Conservation (phyloP, 768 basidiomycete species). For the Stropharia rugosoannulata region DNA sequence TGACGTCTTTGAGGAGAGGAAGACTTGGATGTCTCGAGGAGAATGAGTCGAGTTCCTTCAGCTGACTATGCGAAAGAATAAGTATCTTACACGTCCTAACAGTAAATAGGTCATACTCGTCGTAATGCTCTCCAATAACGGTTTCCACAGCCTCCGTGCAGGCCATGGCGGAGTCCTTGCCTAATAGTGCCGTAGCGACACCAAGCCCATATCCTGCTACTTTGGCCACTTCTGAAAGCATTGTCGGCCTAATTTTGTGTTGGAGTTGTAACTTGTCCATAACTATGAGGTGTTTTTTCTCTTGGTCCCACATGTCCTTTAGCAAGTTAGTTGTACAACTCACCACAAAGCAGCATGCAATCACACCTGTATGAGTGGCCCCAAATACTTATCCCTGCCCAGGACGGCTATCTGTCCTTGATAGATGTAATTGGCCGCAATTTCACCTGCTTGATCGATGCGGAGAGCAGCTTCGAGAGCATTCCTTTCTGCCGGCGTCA, state of each 20-base stretch:
- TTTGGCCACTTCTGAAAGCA: slow-evolving; percentile 83
- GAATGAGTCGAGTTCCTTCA: slow-evolving; percentile 67
- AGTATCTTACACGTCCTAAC: background rate
- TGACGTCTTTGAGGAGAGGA: slow-evolving; percentile 65
- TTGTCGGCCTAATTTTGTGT: slow-evolving; percentile 81
- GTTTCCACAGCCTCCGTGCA: slow-evolving; percentile 98
- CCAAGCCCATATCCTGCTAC: slow-evolving; percentile 87
- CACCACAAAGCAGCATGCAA: background rate
- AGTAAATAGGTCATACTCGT: slow-evolving; percentile 66
- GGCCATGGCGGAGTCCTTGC: slow-evolving; percentile 95
- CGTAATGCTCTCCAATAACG: slow-evolving; percentile 97
- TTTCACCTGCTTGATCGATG: slow-evolving; percentile 94
- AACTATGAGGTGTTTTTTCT: slow-evolving; percentile 85
- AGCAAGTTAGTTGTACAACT: background rate
- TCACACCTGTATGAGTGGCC: slow-evolving; percentile 74
- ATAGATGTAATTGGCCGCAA: slow-evolving; percentile 97
- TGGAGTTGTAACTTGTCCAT: slow-evolving; percentile 86
- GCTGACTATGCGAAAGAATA: slow-evolving; percentile 55
- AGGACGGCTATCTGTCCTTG: slow-evolving; percentile 80
- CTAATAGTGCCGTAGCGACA: slow-evolving; percentile 80
- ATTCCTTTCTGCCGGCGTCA: slow-evolving; percentile 48
- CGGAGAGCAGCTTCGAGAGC: slow-evolving; percentile 69
- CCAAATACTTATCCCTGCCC: slow-evolving; percentile 51
- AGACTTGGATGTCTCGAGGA: slow-evolving; percentile 76
- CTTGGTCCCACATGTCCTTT: slow-evolving; percentile 97